phyloP scores from a whole-genome alignment of 306 rosid genomes.

The Dalbergia cochinchinensis region DNA sequence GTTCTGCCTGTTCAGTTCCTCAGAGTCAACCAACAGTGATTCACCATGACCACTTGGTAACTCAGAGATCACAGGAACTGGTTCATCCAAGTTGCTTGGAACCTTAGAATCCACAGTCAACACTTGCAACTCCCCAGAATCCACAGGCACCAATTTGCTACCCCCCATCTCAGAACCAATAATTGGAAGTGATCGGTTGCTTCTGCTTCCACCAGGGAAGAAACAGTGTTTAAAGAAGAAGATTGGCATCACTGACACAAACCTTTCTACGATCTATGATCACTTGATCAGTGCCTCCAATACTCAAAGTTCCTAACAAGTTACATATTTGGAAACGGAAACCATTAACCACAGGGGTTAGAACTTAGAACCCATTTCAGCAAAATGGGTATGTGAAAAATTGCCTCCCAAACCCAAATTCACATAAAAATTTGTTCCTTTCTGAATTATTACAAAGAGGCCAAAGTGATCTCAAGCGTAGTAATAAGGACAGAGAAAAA shows the following conservation, averaged over 20 bases:
- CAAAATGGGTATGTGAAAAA: not conserved
- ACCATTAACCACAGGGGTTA: constrained; percentile 27
- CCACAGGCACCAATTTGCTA: constrained; percentile 1
- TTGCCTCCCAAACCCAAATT: not conserved
- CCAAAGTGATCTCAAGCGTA: not conserved
- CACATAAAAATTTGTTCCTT: not conserved
- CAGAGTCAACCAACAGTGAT: constrained; percentile 24
- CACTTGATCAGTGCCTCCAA: not conserved
- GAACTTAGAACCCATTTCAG: not conserved
- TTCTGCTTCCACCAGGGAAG: constrained; percentile 17
- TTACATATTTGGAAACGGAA: not conserved
- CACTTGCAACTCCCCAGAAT: not conserved
- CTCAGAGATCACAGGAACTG: constrained; percentile 32
- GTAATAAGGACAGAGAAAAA: constrained; percentile 1
- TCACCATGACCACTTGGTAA: constrained; percentile 21
- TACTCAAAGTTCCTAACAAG: not conserved
- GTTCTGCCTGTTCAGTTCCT: not conserved
- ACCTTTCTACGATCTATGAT: not conserved
- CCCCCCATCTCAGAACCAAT: constrained; percentile 16
- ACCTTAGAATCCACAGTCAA: constrained; percentile 28
- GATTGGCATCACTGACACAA: constrained; percentile 30
- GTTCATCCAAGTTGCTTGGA: not conserved
- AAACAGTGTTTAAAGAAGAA: constrained; percentile 43
- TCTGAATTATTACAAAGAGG: not conserved
- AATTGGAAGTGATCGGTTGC: not conserved